A percentile compares a stretch with the other conserved stretches of the same genome.
Conservation (phyloP, 2,329 filamentous ascomycete species). For the Arthrinium phaeospermum region DNA sequence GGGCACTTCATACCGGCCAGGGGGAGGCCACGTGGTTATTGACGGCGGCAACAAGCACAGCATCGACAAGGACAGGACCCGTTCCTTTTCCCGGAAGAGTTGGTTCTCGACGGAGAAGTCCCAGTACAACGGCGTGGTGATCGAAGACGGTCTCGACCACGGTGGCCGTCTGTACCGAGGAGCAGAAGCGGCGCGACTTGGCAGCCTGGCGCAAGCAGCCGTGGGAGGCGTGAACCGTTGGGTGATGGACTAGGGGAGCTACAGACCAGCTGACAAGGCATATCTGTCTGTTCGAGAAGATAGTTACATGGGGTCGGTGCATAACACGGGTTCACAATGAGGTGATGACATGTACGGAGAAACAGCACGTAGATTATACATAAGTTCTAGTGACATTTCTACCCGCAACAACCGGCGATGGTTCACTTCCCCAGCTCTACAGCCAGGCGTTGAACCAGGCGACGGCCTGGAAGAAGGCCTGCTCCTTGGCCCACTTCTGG, state of each 20-base stretch:
- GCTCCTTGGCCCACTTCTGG: slow-evolving; percentile 76
- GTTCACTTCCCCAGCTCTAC: too few species aligned
- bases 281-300: neutral
- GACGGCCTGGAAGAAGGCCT: slow-evolving; percentile 79
- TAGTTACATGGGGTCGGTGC: neutral
- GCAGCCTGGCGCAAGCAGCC: neutral
- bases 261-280: too few species aligned
- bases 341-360: neutral
- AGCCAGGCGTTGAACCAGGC: slow-evolving; percentile 69
- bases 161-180: neutral
- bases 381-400: neutral
- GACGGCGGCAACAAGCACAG: neutral
- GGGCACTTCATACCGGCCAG: neutral
- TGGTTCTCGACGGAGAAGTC: neutral
- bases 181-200: neutral
- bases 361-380: neutral
- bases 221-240: neutral
- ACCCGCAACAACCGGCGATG: too few species aligned
- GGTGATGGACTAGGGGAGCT: too few species aligned
- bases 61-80: neutral
- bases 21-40: neutral
- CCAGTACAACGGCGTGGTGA: neutral
- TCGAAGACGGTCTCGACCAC: neutral
- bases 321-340: neutral
- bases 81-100: neutral